Base-by-base conservation (phyloP, 345 rosid genomes). In the Gossypium sturtianum region DNA sequence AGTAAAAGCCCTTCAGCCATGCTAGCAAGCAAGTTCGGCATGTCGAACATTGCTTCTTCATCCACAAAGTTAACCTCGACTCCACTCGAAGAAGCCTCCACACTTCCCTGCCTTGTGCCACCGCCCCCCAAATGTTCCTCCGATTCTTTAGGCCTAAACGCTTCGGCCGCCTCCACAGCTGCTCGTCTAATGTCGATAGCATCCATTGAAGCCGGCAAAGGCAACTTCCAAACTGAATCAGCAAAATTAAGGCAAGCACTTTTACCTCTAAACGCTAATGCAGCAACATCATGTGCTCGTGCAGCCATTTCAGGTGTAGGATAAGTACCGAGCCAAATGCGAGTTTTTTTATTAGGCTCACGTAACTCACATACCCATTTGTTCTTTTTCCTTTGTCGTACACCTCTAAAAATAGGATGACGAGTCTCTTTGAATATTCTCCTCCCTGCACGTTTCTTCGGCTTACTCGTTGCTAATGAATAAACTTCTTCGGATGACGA, bases 341-440 rank as follows among this genome's bases (percentile, higher is more conserved):
- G 87, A 0, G 89, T 75, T 57, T 89, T 83, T 49, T 85, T 81
- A 27, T 47, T 85, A 0, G 93, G 97, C 22, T 86, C 88, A 0
- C 97, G 81, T 23, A 91, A 27, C 49, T 91, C 97, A 34, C 93
- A 87, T 6, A 91, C 97, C 97, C 97, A 91, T 70, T 86, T 91
- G 72, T 85, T 75, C 0, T 78, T 83, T 59, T 91, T 87, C 60
- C 91, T 82, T 41, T 59, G 71, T 5, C 97, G 71, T 12, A 89
- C 86, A 0, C 97, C 97, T 75, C 93, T 86, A 70, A 66, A 91
- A 52, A 91, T 77, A 0, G 97, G 97, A 52, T 91, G 97, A 3
- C 97, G 87, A 8, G 97, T 91, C 85, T 91, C 91, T 52, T 85
- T 85, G 60, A 87, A 90, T 3, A 88, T 72, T 72, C 69, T 86